Percentiles rank a stretch among this genome's conserved stretches.
Conservation (phyloP, 805 yeast species). For the Wickerhamiella brachini region DNA sequence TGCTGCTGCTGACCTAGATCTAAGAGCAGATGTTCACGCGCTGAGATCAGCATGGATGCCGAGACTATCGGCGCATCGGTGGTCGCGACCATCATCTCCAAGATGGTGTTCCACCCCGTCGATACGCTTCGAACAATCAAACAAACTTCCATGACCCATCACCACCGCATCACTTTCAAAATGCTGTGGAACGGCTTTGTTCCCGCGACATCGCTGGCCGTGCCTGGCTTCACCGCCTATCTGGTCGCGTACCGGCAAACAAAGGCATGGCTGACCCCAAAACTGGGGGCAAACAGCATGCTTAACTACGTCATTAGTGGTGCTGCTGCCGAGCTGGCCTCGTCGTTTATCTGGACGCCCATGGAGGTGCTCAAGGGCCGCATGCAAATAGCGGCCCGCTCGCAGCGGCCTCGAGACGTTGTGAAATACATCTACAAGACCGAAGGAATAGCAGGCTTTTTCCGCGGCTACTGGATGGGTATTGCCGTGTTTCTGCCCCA, state of each 20-base stretch:
- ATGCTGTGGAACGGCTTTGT: slow-evolving; percentile 30
- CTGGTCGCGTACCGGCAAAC: slow-evolving; percentile 29
- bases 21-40: too few relatives aligned
- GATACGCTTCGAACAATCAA: slow-evolving; percentile 31
- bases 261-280: slow-evolving; percentile 25
- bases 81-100: slow-evolving; percentile 26
- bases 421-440: slow-evolving; percentile 30
- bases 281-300: slow-evolving; percentile 24
- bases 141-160: slow-evolving; percentile 25
- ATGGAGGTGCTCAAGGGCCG: slow-evolving; percentile 35
- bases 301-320: slow-evolving; percentile 27
- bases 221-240: slow-evolving; percentile 31
- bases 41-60: slow-evolving; percentile 23
- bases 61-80: slow-evolving; percentile 28
- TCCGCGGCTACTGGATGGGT: slow-evolving; percentile 51
- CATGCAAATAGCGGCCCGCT: slow-evolving; percentile 24
- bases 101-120: slow-evolving; percentile 30
- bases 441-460: slow-evolving; percentile 70
- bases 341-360: slow-evolving; percentile 31
- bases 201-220: slow-evolving; percentile 27
- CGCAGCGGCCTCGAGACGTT: slow-evolving; percentile 10
- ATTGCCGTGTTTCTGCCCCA: slow-evolving; percentile 30
- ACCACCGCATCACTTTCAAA: slow-evolving; percentile 24
- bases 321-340: slow-evolving; percentile 27
- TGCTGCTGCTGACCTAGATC: too few relatives aligned